Percentiles rank a stretch among this genome's conserved stretches.
Conservation (phyloP, 208 protist genomes). For the Leishmania guyanensis region DNA sequence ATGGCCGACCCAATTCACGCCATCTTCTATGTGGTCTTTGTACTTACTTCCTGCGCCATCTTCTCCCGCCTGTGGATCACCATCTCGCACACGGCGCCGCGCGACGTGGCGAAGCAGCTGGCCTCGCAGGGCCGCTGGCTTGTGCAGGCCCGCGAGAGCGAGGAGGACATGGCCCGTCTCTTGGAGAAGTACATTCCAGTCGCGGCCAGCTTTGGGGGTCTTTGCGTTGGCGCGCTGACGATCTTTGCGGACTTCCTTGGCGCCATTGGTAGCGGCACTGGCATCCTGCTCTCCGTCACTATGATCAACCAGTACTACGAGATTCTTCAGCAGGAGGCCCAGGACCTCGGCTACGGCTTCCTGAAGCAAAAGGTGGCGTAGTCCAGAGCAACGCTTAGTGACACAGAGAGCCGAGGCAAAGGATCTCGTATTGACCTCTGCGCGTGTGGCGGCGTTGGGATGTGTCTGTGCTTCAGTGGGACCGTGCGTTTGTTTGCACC, state of each 20-base stretch:
- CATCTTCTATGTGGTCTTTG: conserved; percentile 98
- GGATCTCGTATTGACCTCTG: not conserved
- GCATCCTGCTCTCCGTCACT: conserved; percentile 99
- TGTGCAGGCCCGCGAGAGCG: conserved; percentile 82
- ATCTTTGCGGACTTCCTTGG: conserved; percentile 99
- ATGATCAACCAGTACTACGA: conserved; percentile 99
- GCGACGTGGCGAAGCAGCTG: conserved; percentile 98
- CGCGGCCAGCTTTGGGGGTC: conserved; percentile 99
- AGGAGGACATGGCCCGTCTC: conserved; percentile 88
- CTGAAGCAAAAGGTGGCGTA: conserved; percentile 81
- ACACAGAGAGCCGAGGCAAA: not conserved
- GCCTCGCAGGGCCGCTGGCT: conserved; percentile 96
- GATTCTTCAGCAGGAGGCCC: conserved; percentile 98
- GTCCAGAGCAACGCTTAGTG: not conserved
- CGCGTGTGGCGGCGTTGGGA: not conserved
- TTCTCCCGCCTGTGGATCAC: conserved; percentile 99
- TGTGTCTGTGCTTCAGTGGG: not conserved
- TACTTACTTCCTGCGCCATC: conserved; percentile 97
- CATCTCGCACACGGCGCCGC: conserved; percentile 96
- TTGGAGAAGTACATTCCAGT: conserved; percentile 98
- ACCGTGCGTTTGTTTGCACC: not conserved
- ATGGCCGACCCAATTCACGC: conserved; percentile 98
- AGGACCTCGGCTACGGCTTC: conserved; percentile 83
- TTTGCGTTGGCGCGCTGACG: conserved; percentile 99
- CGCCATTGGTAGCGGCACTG: conserved; percentile 97